Percentiles rank a stretch among this genome's conserved stretches.
Evolutionary conservation across 495 filamentous ascomycete species (phyloP).

Genomic region (Xylaria cubensis): DNA sequence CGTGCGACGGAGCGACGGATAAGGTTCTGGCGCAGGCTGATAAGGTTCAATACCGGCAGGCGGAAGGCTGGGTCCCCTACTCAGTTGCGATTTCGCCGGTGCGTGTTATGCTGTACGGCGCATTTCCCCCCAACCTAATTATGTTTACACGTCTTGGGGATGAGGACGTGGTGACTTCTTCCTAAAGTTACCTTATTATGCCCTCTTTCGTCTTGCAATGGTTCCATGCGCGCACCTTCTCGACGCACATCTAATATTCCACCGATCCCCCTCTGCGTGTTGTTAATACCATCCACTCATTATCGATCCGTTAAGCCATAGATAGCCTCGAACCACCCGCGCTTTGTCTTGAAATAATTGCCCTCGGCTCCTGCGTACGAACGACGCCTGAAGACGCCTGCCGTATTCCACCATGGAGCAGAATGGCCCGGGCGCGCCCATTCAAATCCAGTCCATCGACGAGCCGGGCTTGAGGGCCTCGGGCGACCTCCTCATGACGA

Average conservation of each 20-base stretch:
- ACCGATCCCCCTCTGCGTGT: neutral
- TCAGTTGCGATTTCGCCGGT: too few relatives aligned
- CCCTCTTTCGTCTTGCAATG: neutral
- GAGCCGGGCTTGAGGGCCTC: constrained; percentile 72
- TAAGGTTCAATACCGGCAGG: neutral
- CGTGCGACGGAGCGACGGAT: neutral
- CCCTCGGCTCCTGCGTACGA: neutral
- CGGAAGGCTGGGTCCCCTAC: neutral
- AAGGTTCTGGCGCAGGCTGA: neutral
- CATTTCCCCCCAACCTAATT: neutral
- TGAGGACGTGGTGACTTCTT: constrained; percentile 2
- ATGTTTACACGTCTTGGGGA: neutral
- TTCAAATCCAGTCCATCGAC: constrained; percentile 51
- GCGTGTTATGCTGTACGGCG: too few relatives aligned
- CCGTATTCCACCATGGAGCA: constrained; percentile 17
- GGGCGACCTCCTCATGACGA: constrained; percentile 58
- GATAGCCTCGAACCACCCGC: neutral
- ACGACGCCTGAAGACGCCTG: neutral
- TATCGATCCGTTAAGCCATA: neutral
- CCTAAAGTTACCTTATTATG: neutral
- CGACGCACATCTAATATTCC: neutral
- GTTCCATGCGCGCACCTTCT: neutral
- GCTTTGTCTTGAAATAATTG: neutral
- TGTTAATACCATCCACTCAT: too few relatives aligned
- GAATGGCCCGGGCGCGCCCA: constrained; percentile 20